phyloP scores from a whole-genome alignment of 208 protist genomes.

The Wallacemonas collosoma region DNA sequence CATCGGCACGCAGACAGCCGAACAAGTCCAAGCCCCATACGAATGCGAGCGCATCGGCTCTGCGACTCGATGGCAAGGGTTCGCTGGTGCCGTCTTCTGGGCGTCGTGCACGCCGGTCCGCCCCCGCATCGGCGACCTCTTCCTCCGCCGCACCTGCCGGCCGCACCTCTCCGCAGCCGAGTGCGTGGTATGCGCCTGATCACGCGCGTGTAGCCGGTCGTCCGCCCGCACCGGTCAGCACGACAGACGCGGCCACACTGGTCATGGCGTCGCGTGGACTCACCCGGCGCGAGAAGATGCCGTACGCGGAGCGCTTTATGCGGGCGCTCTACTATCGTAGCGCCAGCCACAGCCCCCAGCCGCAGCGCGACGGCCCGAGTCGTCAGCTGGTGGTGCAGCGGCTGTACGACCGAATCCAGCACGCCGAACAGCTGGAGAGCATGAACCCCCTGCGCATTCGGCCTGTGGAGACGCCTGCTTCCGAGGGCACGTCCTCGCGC shows the following conservation, averaged over 20 bases:
- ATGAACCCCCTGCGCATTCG: neutral
- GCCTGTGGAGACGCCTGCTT: neutral
- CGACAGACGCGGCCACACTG: neutral
- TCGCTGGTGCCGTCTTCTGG: neutral
- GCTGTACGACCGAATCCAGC: conserved; percentile 5
- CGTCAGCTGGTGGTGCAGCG: conserved; percentile 13
- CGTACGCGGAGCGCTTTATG: conserved; percentile 51
- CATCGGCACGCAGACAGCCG: no score
- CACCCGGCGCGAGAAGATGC: conserved; percentile 20
- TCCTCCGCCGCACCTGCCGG: neutral
- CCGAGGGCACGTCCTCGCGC: neutral
- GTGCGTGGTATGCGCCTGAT: conserved; percentile 9
- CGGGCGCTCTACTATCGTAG: conserved; percentile 44
- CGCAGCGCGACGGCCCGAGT: neutral
- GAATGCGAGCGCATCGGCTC: neutral
- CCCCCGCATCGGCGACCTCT: neutral
- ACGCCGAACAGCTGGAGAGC: conserved; percentile 3
- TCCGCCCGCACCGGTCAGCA: neutral
- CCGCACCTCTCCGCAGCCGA: neutral
- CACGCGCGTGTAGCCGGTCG: neutral
- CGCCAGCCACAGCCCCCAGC: neutral
- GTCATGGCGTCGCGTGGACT: neutral
- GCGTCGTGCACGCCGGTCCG: neutral
- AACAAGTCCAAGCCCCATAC: neutral
- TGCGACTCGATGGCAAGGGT: neutral